Evolutionary conservation across 2,329 filamentous ascomycete genomes (phyloP), one percentile per base, ranked within the genome.

Genomic region (Ascochyta pisi): DNA sequence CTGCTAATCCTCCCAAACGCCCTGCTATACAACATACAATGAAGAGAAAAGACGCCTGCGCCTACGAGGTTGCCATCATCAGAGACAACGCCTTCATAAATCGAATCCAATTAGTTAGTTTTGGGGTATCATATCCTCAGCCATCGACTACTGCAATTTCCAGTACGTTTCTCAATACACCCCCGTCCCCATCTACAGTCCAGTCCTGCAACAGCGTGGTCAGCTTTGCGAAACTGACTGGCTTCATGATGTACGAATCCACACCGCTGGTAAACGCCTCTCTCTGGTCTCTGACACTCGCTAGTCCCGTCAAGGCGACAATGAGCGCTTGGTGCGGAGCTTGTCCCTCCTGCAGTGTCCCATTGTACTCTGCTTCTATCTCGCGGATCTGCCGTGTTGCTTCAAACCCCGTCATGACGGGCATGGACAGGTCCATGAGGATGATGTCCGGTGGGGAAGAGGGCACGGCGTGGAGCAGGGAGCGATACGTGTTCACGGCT

Each of bases 331-430:
- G 38, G 16, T 49, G 41, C 15, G 45, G 45, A 9, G 45, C 15
- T 3, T 37, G 24, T 15, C 13, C 19, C 5, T n/a, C 31, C 49
- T 34, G 3, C 13, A 50, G 13, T 23, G 16, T 16, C 29, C 23
- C 15, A 33, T 58, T 52, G 41, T 54, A 27, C 8, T 50, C 31
- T 0, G 41, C 41, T 26, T 71, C 67, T 33, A 63, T 61, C 12
- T 59, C 51, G 8, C 70, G 67, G 29, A 71, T 71, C n/a, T 58
- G 50, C 4, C 66, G 60, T 4, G 67, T 71, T 2, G 69, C 66
- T 19, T 61, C 56, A 40, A 71, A 64, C 10, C 69, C 68, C 40
- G 69, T 63, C 68, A 71, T 70, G 16, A 71, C 50, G 3, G 70
- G 70, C 70, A 73, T 73, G 3, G 66, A 68, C 13, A 73, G 62